phyloP scores from a whole-genome alignment of 768 basidiomycete species.

The Galerina marginata region DNA sequence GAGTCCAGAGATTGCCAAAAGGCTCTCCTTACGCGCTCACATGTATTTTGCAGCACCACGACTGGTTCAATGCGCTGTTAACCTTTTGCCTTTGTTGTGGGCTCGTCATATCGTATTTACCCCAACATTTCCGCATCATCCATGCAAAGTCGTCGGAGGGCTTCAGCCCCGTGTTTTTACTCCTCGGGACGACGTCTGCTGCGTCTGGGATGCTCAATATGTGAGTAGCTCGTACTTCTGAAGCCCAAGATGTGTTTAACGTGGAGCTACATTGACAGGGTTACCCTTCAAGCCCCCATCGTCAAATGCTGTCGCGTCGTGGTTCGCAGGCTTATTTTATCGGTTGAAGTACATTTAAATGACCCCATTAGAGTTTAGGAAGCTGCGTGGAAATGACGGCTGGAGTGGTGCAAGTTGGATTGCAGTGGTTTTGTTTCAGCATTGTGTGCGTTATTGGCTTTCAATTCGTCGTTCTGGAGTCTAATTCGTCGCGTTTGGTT shows the following conservation, averaged over 20 bases:
- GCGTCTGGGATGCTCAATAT: slow-evolving; percentile 88
- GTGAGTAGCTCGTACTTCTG: slow-evolving; percentile 40
- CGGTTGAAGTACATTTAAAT: too few relatives aligned
- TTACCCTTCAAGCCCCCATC: slow-evolving; percentile 84
- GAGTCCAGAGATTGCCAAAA: not conserved
- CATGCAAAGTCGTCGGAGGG: slow-evolving; percentile 80
- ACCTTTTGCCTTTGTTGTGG: slow-evolving; percentile 71
- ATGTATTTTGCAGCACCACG: slow-evolving; percentile 53
- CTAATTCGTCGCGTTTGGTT: not conserved
- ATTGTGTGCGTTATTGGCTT: slow-evolving; percentile 66
- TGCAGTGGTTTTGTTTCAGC: slow-evolving; percentile 87
- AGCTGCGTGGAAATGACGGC: slow-evolving; percentile 81
- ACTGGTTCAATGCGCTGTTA: slow-evolving; percentile 72
- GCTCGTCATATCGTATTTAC: slow-evolving; percentile 81
- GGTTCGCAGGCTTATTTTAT: slow-evolving; percentile 49
- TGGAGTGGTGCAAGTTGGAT: slow-evolving; percentile 79
- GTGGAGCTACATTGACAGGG: slow-evolving; percentile 44
- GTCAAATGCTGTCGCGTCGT: slow-evolving; percentile 81
- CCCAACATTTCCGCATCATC: slow-evolving; percentile 88
- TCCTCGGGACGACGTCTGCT: slow-evolving; percentile 86
- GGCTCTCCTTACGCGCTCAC: not conserved
- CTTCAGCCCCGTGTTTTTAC: slow-evolving; percentile 88
- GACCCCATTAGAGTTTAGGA: slow-evolving; percentile 58
- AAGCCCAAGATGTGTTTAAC: not conserved
- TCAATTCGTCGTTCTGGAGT: not conserved